Conservation (phyloP, 2,329 filamentous ascomycete species). For the Curvularia sp. region DNA sequence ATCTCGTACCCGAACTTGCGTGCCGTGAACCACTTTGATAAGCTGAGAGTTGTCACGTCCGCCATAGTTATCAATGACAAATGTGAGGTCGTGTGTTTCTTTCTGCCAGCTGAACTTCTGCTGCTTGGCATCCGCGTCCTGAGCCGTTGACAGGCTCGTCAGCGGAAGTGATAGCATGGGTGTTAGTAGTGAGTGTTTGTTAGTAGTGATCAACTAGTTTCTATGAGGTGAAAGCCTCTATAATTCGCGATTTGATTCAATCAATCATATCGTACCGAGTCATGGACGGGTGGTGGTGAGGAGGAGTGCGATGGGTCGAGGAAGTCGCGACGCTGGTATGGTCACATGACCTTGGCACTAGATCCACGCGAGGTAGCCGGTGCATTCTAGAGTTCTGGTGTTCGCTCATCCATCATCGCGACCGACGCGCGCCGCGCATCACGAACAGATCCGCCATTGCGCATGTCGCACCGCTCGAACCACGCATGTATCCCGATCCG, state of each 20-base stretch:
- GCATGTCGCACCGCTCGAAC: conserved; percentile 28
- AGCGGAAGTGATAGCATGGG: conserved; percentile 44
- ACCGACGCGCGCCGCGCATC: conserved; percentile 42
- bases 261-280: not conserved
- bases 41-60: conserved; percentile 37
- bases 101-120: conserved; percentile 49
- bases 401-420: conserved; percentile 43
- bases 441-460: conserved; percentile 35
- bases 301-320: conserved; percentile 6
- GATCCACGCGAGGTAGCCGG: conserved; percentile 33
- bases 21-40: conserved; percentile 53
- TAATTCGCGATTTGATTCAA: not conserved
- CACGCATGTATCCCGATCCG: conserved; percentile 33
- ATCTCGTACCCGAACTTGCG: conserved; percentile 53
- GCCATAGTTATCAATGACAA: conserved; percentile 45
- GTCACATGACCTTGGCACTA: conserved; percentile 31
- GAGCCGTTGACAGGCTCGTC: conserved; percentile 45
- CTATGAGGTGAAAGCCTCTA: not conserved
- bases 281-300: not conserved
- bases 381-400: conserved; percentile 39
- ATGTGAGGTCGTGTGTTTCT: conserved; percentile 39
- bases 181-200: conserved; percentile 11
- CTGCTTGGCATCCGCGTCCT: conserved; percentile 37
- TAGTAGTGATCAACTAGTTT: conserved; percentile 10
- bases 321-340: conserved; percentile 22